phyloP scores from a whole-genome alignment of 2,329 filamentous ascomycete genomes.

The Blumeriella jaapii region DNA sequence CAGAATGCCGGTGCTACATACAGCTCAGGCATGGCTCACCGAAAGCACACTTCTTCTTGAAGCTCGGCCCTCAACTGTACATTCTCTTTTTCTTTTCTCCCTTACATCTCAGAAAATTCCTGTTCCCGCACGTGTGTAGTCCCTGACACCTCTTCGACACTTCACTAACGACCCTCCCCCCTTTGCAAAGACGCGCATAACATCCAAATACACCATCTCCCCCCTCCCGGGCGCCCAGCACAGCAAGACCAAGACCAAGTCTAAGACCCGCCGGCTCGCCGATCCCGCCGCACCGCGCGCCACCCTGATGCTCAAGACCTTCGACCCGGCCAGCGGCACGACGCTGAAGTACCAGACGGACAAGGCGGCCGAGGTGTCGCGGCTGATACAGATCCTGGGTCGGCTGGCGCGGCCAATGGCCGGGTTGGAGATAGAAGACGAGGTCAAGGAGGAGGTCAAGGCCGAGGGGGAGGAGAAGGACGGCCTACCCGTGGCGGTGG shows the following conservation, averaged over 20 bases:
- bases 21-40: constrained; percentile 82
- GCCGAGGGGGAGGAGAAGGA: constrained; percentile 6
- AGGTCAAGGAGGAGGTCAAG: constrained; percentile 21
- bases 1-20: constrained; percentile 74
- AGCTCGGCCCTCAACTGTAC: constrained; percentile 73
- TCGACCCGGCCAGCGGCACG: constrained; percentile 68
- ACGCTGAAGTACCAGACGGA: constrained; percentile 85
- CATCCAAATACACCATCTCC: constrained; percentile 75
- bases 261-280: no score
- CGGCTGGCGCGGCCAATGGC: constrained; percentile 61
- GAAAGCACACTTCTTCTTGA: constrained; percentile 78
- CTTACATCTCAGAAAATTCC: no score
- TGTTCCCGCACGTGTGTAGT: no score
- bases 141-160: no score
- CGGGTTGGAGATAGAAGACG: constrained; percentile 33
- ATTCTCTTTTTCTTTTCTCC: constrained; percentile 24
- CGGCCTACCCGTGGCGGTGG: constrained; percentile 13
- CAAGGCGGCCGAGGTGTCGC: constrained; percentile 80
- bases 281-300: constrained; percentile 44
- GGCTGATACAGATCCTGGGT: constrained; percentile 66
- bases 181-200: constrained; percentile 63
- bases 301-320: constrained; percentile 77
- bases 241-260: constrained; percentile 24
- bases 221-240: constrained; percentile 21
- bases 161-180: constrained; percentile 1